Evolutionary conservation across 768 basidiomycete species (phyloP).

Genomic region (Fomitopsis pulvina): DNA sequence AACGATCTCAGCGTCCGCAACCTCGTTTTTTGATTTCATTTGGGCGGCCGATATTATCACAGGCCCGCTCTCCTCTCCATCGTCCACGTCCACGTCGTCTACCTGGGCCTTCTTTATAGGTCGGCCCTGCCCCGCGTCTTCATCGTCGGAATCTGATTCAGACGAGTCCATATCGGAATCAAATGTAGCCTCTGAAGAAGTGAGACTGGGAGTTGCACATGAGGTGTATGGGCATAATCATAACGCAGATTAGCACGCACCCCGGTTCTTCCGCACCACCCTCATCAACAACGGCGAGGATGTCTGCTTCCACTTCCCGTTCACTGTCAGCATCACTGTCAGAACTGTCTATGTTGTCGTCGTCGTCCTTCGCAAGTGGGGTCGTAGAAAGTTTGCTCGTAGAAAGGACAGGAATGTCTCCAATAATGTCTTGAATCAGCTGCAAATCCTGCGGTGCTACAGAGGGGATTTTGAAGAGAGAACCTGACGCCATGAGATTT

Average conservation of each 20-base stretch:
- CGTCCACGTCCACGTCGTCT: constrained; percentile 34
- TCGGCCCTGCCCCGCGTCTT: constrained; percentile 14
- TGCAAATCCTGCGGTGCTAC: constrained; percentile 66
- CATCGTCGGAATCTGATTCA: constrained; percentile 30
- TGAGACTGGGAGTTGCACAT: constrained; percentile 4
- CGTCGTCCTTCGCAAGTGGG: neutral
- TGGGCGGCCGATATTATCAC: constrained; percentile 34
- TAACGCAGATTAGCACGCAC: constrained; percentile 2
- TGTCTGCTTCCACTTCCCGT: constrained; percentile 66
- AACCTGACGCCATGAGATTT: neutral
- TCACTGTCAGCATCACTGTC: constrained; percentile 51
- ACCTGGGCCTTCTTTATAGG: neutral
- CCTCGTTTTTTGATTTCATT: constrained; percentile 66
- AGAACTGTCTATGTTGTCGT: constrained; percentile 45
- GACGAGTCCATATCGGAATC: constrained; percentile 27
- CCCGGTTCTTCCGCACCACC: constrained; percentile 25
- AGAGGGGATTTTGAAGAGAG: constrained; percentile 53
- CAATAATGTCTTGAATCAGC: constrained; percentile 63
- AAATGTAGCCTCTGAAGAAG: constrained; percentile 17
- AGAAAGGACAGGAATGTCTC: constrained; percentile 20
- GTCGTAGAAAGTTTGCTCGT: constrained; percentile 4
- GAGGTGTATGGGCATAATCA: too few species aligned
- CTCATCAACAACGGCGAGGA: constrained; percentile 35
- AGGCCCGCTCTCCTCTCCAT: constrained; percentile 47
- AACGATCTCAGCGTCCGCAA: constrained; percentile 37